Evolutionary conservation across 108 stramenopile species (phyloP).

Genomic region (Stephanodiscus minutulus): DNA sequence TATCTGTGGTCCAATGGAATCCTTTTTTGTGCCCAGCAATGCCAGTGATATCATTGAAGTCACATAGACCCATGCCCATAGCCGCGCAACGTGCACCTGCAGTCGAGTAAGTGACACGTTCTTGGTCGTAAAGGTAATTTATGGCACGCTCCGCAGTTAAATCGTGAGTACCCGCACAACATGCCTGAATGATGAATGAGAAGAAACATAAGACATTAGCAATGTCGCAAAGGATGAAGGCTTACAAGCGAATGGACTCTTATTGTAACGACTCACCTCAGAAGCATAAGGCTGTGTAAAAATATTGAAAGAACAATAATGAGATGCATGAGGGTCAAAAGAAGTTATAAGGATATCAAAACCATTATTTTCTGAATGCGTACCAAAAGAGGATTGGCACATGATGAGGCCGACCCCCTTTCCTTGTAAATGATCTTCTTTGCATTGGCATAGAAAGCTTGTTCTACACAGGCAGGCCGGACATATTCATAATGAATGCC

Average conservation of each 20-base stretch:
- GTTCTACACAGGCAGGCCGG: slow-evolving; percentile 61
- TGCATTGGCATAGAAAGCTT: slow-evolving; percentile 58
- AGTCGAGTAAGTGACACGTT: slow-evolving; percentile 35
- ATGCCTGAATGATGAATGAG: slow-evolving; percentile 7
- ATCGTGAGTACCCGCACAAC: slow-evolving; percentile 26
- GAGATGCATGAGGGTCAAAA: slow-evolving; percentile 1
- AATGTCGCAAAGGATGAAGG: neutral
- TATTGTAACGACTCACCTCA: slow-evolving; percentile 6
- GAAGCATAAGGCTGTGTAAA: slow-evolving; percentile 18
- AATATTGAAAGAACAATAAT: neutral
- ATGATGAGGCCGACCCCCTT: slow-evolving; percentile 29
- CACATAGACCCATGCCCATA: slow-evolving; percentile 32
- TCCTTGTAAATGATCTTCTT: slow-evolving; percentile 47
- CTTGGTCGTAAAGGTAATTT: slow-evolving; percentile 40
- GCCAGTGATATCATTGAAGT: slow-evolving; percentile 33
- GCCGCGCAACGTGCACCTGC: slow-evolving; percentile 36
- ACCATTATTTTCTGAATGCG: neutral
- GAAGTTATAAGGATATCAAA: neutral
- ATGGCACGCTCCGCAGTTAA: slow-evolving; percentile 17
- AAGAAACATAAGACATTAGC: neutral
- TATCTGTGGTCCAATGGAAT: slow-evolving; percentile 53
- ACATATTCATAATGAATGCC: slow-evolving; percentile 70
- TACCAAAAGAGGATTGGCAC: slow-evolving; percentile 41
- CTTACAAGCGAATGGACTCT: neutral
- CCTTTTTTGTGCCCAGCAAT: slow-evolving; percentile 34